Evolutionary conservation across 768 basidiomycete genomes (phyloP), one percentile per base, ranked within the genome.

Genomic region (Infundibulicybe gibba): DNA sequence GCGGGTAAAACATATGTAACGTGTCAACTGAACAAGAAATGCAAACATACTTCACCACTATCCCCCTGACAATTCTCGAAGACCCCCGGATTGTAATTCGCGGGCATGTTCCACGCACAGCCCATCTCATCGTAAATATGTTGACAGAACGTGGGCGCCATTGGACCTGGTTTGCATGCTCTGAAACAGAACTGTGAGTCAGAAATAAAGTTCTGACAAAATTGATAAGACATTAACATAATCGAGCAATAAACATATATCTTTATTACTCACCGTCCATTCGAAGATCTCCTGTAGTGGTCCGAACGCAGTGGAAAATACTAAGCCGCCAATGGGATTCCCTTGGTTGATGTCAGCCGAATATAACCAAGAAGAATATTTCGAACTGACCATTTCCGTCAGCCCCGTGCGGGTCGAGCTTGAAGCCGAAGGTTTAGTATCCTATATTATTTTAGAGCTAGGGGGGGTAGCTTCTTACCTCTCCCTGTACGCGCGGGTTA

Each of bases 221-320:
- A 31, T 17, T 6, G 15, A 19, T 11, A 40, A 20, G 21, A 31
- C 16, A 40, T 33, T 20, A 16, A 40, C 31, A 41, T 31, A 21
- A 17, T 35, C 40, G 11, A 32, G 20, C 45, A 19, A 47, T 19
- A 16, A 13, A 42, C 40, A 41, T 25, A 6, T n/a, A n/a, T n/a
- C n/a, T n/a, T 37, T 32, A 35, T 31, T 6, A 47, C 64, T 54
- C 61, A 83, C 81, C 40, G 83, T 87, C 90, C 90, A 91, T 59
- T 90, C 82, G 54, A 80, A 74, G 34, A 87, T 68, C 56, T 88
- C 75, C 53, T 76, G 52, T 3, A 79, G 52, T 40, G 68, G 64
- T 16, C 79, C 82, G 62, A 83, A 87, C n/a, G 81, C 83, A 49
- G 48, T 74, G 16, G 85, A 84, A 61, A 87, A 87, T n/a, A 90